Base-by-base conservation (phyloP, 768 basidiomycete genomes). In the Imleria badia region DNA sequence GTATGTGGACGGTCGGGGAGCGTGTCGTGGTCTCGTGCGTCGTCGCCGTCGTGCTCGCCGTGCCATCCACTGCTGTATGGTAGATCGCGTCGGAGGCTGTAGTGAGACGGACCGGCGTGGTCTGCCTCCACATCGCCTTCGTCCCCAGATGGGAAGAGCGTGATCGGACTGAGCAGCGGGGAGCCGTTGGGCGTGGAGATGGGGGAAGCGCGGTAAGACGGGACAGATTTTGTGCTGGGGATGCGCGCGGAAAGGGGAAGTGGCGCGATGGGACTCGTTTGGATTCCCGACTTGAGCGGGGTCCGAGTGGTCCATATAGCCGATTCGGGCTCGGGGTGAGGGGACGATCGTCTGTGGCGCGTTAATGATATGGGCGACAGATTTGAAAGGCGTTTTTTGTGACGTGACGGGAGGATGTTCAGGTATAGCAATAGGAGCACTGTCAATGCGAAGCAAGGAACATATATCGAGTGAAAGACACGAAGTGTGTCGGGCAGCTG, bases 401-500 rank as follows among this genome's bases (percentile, higher is more conserved):
- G 56, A 9, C 51, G 62, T 20, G 34, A 54, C 11, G 60, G 60
- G 15, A 65, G 64, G 30, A 75, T 63, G 63, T 84, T 83, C 40
- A 79, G 56, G 31, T 78, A 51, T 38, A 81, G 60, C 23, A 88
- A 66, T 5, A 74, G 52, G 22, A 84, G 26, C 17, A 85, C 52
- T 5, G 85, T 83, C 35, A 89, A 58, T 52, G 82, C 38, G n/a
- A 82, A 66, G 38, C 81, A 76, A 6, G 89, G 85, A n/a, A 82
- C 55, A 70, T 94, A 94, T 40, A 83, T 69, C 39, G 76, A 73
- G 17, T 73, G 73, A 69, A 88, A 86, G 33, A 91, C 79, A 20
- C 73, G 73, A 45, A 73, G 72, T 51, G 87, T 85, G 60, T 90
- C 81, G 0, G 94, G 94, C n/a, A 96, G 78, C 62, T 83, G 72